phyloP scores from a whole-genome alignment of 495 filamentous ascomycete genomes.

The Xanthoparmelia taractica region DNA sequence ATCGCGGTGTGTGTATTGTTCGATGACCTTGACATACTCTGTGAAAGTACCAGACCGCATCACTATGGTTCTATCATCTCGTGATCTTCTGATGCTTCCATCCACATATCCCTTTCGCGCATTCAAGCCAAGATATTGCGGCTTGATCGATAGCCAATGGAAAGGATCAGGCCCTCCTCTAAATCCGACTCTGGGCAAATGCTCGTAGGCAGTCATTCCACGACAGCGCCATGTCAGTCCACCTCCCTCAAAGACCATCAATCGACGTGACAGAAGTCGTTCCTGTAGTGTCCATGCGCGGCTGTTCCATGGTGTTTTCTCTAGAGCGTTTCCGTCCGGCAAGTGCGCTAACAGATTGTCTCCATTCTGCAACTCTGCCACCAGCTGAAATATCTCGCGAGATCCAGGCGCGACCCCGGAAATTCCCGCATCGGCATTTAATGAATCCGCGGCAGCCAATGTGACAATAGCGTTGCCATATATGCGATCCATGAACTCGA shows the following conservation, averaged over 20 bases:
- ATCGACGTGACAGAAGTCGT: constrained; percentile 14
- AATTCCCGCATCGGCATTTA: neutral
- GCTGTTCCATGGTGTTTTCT: constrained; percentile 4
- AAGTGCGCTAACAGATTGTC: neutral
- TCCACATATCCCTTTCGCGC: constrained; percentile 1
- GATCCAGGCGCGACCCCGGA: neutral
- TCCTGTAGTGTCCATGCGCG: constrained; percentile 20
- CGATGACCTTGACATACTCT: constrained; percentile 8
- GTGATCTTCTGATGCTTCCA: neutral
- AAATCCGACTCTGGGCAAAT: neutral
- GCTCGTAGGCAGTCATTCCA: constrained; percentile 7
- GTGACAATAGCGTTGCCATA: constrained; percentile 1
- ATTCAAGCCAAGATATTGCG: constrained; percentile 6
- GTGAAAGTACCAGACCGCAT: neutral
- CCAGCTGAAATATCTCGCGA: neutral
- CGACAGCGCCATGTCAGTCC: constrained; percentile 13
- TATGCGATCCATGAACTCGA: constrained; percentile 16
- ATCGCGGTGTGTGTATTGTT: constrained; percentile 7
- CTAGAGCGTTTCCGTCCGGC: neutral
- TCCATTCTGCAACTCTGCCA: neutral
- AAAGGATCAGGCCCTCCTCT: neutral
- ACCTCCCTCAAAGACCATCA: constrained; percentile 11
- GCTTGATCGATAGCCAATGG: constrained; percentile 5
- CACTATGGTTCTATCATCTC: constrained; percentile 6
- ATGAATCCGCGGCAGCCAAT: neutral